Evolutionary conservation across 2,329 filamentous ascomycete species (phyloP).

Genomic region (Neocucurbitaria cava): DNA sequence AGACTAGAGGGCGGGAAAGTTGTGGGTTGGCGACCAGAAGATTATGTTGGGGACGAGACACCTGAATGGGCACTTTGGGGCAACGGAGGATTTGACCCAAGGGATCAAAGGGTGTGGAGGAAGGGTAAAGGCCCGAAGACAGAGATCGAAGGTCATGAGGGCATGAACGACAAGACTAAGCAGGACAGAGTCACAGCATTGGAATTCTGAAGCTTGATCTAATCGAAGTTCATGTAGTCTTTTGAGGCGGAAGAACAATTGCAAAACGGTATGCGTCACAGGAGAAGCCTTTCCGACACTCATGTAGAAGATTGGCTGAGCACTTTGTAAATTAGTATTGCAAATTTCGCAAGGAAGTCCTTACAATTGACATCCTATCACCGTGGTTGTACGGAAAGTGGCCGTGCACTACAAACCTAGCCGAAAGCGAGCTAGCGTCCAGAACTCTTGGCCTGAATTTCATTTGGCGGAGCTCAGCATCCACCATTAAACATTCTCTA

Average conservation of each 20-base stretch:
- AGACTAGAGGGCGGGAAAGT: constrained; percentile 53
- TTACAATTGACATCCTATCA: too few species aligned
- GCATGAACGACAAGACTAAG: neutral
- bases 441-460: neutral
- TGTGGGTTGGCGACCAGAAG: constrained; percentile 80
- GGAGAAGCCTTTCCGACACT: too few species aligned
- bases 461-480: neutral
- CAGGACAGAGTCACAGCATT: neutral
- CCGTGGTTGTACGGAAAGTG: neutral
- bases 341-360: too few species aligned
- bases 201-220: neutral
- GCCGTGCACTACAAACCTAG: neutral
- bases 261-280: too few species aligned
- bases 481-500: neutral
- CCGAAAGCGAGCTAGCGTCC: neutral
- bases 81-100: constrained; percentile 90
- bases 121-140: constrained; percentile 71
- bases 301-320: too few species aligned
- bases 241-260: neutral
- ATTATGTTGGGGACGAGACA: constrained; percentile 85
- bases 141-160: constrained; percentile 13
- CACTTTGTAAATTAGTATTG: too few species aligned
- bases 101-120: constrained; percentile 83
- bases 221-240: neutral
- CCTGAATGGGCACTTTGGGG: constrained; percentile 97